These are phyloP conservation scores for Mycena latifolia DNA, from an alignment of 768 basidiomycete species.

Conservation along the genomic window DNA sequence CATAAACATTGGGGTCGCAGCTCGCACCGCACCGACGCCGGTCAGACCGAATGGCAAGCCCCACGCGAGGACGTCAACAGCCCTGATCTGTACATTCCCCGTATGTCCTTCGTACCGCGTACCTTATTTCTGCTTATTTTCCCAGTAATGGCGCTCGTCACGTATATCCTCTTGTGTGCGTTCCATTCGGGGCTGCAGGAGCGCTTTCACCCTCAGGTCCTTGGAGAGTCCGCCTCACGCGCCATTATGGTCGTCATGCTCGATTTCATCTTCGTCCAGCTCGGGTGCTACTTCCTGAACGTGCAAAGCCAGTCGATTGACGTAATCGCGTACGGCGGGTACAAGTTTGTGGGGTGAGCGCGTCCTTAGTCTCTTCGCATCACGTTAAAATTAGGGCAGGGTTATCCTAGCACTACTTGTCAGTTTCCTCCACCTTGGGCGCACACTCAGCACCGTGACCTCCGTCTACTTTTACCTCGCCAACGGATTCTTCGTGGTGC, in stretches of 20 bases:
- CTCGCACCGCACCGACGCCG: conserved; percentile 71
- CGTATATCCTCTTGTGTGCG: conserved; percentile 92
- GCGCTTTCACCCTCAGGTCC: conserved; percentile 88
- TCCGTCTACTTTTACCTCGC: conserved; percentile 91
- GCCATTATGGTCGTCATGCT: conserved; percentile 87
- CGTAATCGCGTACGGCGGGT: conserved; percentile 92
- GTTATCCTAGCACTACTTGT: conserved; percentile 87
- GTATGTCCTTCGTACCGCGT: conserved; percentile 54
- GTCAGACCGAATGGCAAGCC: conserved; percentile 83
- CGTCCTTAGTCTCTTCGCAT: background rate
- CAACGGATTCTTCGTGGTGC: conserved; percentile 90
- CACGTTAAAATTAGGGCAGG: conserved; percentile 51
- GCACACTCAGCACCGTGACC: conserved; percentile 73
- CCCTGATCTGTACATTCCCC: conserved; percentile 96
- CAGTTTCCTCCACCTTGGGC: conserved; percentile 72
- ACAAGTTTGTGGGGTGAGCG: conserved; percentile 94
- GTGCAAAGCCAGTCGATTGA: conserved; percentile 85
- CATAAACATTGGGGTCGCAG: conserved; percentile 90
- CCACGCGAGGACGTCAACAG: conserved; percentile 96
- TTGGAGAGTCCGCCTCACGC: conserved; percentile 88
- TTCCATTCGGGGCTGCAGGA: conserved; percentile 86
- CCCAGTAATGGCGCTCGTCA: conserved; percentile 94
- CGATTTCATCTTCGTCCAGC: conserved; percentile 90
- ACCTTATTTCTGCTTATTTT: conserved; percentile 7
- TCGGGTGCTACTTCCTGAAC: conserved; percentile 94